Conservation (phyloP, 176 grass and related monocot species). For the Oryza coarctata region DNA sequence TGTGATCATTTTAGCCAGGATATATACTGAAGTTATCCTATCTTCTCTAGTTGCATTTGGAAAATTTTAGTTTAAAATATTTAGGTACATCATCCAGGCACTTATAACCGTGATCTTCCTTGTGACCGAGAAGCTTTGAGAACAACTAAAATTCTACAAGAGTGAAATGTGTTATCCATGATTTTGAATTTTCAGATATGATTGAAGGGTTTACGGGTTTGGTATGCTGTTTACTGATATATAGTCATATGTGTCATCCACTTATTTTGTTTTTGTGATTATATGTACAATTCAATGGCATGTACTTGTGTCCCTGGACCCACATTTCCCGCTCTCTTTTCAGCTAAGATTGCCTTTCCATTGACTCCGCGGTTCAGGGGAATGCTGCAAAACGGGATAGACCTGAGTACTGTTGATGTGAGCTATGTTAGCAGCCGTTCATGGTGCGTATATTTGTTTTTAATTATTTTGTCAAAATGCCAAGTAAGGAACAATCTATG, state of each 20-base stretch:
- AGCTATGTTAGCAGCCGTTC: slow-evolving; percentile 99
- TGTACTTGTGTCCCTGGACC: not conserved
- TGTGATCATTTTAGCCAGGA: not conserved
- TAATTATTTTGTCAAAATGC: not conserved
- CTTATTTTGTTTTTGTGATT: slow-evolving; percentile 10
- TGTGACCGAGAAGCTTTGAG: not conserved
- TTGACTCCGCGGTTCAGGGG: slow-evolving; percentile 91
- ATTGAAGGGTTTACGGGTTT: not conserved
- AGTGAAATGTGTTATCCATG: not conserved
- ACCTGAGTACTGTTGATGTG: slow-evolving; percentile 96
- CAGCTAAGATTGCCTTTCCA: slow-evolving; percentile 96
- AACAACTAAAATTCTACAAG: slow-evolving; percentile 13
- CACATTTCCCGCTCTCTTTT: slow-evolving; percentile 24
- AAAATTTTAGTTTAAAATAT: slow-evolving; percentile 3
- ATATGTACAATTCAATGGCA: not conserved
- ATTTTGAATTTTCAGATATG: not conserved
- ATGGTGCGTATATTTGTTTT: slow-evolving; percentile 49
- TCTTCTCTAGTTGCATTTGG: not conserved
- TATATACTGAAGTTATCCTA: not conserved
- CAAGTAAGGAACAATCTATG: slow-evolving; percentile 4
- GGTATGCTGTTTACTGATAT: not conserved
- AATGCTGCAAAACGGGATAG: slow-evolving; percentile 99
- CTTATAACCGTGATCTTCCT: not conserved
- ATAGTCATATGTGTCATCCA: not conserved
- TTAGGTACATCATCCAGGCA: not conserved